These are phyloP conservation scores for Xylaria curta DNA, from an alignment of 495 filamentous ascomycete genomes.

Conservation along the genomic window DNA sequence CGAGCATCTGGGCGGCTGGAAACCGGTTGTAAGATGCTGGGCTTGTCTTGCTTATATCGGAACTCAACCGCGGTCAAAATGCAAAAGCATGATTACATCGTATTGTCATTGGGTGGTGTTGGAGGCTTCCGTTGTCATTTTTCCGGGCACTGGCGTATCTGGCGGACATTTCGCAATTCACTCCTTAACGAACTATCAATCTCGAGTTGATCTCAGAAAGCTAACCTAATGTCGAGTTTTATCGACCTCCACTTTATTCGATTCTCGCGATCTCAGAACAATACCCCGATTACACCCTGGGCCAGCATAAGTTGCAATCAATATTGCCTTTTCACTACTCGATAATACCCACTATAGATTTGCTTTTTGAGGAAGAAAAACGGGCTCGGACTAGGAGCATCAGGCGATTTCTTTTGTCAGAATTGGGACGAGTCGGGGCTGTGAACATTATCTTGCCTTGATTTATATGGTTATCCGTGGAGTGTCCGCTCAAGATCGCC, in stretches of 20 bases:
- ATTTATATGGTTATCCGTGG: not conserved
- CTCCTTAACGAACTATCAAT: slow-evolving; percentile 38
- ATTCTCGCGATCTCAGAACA: slow-evolving; percentile 25
- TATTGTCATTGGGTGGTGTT: slow-evolving; percentile 46
- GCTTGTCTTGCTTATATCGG: slow-evolving; percentile 20
- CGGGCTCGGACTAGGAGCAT: slow-evolving; percentile 31
- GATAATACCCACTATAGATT: slow-evolving; percentile 53
- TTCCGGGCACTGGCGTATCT: slow-evolving; percentile 31
- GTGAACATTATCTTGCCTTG: not conserved
- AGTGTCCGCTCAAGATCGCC: not conserved
- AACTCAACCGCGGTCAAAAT: slow-evolving; percentile 30
- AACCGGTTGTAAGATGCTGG: slow-evolving; percentile 53
- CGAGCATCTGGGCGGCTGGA: slow-evolving; percentile 75
- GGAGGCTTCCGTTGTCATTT: slow-evolving; percentile 26
- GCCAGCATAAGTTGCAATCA: slow-evolving; percentile 34
- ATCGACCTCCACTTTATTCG: slow-evolving; percentile 34
- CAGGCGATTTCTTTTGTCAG: slow-evolving; percentile 44
- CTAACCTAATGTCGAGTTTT: slow-evolving; percentile 36
- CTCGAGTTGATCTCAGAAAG: slow-evolving; percentile 40
- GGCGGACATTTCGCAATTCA: slow-evolving; percentile 32
- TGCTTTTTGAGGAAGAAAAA: slow-evolving; percentile 37
- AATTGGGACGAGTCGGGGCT: slow-evolving; percentile 29
- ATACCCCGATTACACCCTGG: slow-evolving; percentile 38
- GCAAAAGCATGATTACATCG: slow-evolving; percentile 38
- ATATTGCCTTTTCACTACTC: slow-evolving; percentile 42